Conservation (phyloP, 2,329 filamentous ascomycete species). For the Exophiala oligosperma region DNA sequence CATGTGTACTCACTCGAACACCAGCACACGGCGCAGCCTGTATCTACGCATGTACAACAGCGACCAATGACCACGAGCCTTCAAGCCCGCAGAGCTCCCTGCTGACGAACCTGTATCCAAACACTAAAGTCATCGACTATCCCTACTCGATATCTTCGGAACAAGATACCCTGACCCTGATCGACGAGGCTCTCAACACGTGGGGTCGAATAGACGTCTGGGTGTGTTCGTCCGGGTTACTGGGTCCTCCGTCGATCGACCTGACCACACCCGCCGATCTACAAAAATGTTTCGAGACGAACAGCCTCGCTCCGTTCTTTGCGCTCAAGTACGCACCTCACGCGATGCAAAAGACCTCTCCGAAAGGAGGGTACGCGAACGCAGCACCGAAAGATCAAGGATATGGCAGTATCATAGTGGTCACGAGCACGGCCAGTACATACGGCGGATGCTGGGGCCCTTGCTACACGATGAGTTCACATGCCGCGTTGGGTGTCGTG, state of each 20-base stretch:
- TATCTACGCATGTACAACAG: conserved; percentile 49
- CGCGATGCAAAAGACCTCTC: conserved; percentile 62
- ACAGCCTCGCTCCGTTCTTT: conserved; percentile 63
- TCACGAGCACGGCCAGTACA: conserved; percentile 57
- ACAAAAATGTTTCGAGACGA: conserved; percentile 60
- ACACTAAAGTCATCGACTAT: conserved; percentile 63
- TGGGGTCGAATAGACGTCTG: conserved; percentile 63
- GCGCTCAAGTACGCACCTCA: conserved; percentile 64
- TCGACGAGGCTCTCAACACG: conserved; percentile 63
- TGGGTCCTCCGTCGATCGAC: conserved; percentile 58
- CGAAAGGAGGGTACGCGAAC: conserved; percentile 57
- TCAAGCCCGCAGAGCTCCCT: conserved; percentile 32
- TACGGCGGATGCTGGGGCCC: conserved; percentile 62
- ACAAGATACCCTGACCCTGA: conserved; percentile 59
- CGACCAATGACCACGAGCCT: conserved; percentile 8
- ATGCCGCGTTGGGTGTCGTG: conserved; percentile 63
- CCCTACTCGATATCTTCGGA: conserved; percentile 61
- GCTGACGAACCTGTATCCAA: conserved; percentile 45
- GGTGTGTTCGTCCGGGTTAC: conserved; percentile 58
- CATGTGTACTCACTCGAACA: background rate
- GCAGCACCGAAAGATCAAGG: conserved; percentile 59
- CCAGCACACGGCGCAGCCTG: conserved; percentile 64
- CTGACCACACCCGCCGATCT: conserved; percentile 58
- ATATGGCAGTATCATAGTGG: conserved; percentile 66
- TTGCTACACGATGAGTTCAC: conserved; percentile 60